Percentiles rank a stretch among this genome's conserved stretches.
These are phyloP conservation scores for Lojkania enalia DNA, from an alignment of 2,329 filamentous ascomycete genomes.

Conservation along the genomic window DNA sequence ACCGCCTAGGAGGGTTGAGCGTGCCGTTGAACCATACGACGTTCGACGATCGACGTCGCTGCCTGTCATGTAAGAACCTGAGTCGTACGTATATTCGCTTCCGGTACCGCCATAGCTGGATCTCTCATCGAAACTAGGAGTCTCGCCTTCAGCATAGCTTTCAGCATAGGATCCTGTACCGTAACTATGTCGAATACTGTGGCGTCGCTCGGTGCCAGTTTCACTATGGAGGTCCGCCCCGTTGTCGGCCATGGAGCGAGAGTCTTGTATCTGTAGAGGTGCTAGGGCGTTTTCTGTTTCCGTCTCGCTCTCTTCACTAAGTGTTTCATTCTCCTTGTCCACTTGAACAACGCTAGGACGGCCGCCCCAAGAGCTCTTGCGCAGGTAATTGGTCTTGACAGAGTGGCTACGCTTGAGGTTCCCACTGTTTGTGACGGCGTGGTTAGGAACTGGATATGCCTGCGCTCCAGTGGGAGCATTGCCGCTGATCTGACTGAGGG, in stretches of 20 bases:
- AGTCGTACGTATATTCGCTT: constrained; percentile 52
- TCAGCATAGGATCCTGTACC: constrained; percentile 39
- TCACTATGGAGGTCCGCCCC: constrained; percentile 37
- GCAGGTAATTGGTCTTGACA: constrained; percentile 42
- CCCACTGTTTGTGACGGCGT: constrained; percentile 37
- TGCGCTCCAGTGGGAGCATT: constrained; percentile 61
- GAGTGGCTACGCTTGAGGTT: constrained; percentile 58
- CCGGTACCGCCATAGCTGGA: constrained; percentile 47
- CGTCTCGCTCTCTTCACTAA: constrained; percentile 50
- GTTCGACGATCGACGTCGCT: constrained; percentile 51
- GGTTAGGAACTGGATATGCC: constrained; percentile 41
- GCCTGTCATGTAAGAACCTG: constrained; percentile 55
- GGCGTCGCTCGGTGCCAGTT: constrained; percentile 46
- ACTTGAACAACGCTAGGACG: constrained; percentile 32
- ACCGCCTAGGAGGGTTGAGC: constrained; percentile 35
- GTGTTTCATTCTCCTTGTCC: constrained; percentile 54
- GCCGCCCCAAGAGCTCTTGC: constrained; percentile 43
- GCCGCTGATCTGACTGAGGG: constrained; percentile 84
- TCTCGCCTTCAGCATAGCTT: constrained; percentile 40
- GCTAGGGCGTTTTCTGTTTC: constrained; percentile 28
- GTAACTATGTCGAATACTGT: constrained; percentile 39
- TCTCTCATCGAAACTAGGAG: constrained; percentile 41
- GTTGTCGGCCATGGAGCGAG: constrained; percentile 31
- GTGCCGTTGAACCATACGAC: constrained; percentile 47
- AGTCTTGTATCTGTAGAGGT: constrained; percentile 12